Base-by-base conservation (phyloP, 495 filamentous ascomycete species). In the Neurospora sp. region DNA sequence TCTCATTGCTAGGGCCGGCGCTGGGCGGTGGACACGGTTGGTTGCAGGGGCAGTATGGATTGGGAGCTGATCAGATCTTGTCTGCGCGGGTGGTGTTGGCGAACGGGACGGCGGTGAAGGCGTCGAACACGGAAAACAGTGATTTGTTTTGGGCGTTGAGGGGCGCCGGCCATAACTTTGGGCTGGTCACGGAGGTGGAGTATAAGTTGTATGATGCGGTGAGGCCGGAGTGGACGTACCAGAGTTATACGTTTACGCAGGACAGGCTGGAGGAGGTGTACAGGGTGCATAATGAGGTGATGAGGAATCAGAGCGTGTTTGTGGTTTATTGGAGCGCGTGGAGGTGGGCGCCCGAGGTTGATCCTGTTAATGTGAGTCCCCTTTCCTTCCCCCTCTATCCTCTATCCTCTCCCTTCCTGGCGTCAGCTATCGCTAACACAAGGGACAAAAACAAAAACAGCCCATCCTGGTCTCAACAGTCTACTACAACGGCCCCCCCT, bases 101-200 rank as follows among this genome's bases (percentile, higher is more conserved):
- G 2, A 79, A 88, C 72, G 90, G 89, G 3, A 75, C 75, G n/a
- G 75, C 78, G 7, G 82, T 85, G 9, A 83, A 76, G 3, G 76
- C 80, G 4, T 48, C 16, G 7, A 46, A 72, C 0, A 73, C 83
- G n/a, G 46, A 79, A 9, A 78, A 81, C 42, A 75, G 81, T 5
- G 84, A 89, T 40, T 81, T 89, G 70, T 88, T 82, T 76, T 89
- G 87, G 87, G 88, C 79, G 6, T 74, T 91, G 48, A 79, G 81
- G 27, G 89, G 89, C 3, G 89, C 88, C 8, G 88, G 89, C 0
- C 86, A 89, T 73, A 90, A 90, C 75, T 90, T 90, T 73, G 89
- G 88, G 40, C 86, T 90, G 72, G 85, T 91, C 8, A 85, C 78
- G 11, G 84, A 83, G 27, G 73, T 86, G 18, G 83, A 82, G 31